A percentile compares a stretch with the other conserved stretches of the same genome.
These are phyloP conservation scores for Cladophialophora exuberans DNA, from an alignment of 2,329 filamentous ascomycete species.

Conservation along the genomic window DNA sequence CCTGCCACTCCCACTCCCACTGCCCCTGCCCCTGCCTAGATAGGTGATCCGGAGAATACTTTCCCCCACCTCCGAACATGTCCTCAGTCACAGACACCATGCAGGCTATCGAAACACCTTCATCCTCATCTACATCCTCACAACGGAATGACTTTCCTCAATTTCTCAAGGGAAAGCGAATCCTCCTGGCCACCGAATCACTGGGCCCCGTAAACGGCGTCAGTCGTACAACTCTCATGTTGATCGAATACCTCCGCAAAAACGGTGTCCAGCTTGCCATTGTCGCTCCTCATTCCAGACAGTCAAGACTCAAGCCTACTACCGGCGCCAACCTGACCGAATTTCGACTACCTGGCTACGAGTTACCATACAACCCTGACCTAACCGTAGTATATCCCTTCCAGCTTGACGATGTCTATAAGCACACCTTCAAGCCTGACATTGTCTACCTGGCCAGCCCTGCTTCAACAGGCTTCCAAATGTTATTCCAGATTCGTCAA, in stretches of 20 bases:
- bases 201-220: constrained; percentile 76
- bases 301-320: constrained; percentile 54
- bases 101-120: too few species aligned
- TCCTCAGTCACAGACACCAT: too few species aligned
- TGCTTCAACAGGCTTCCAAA: constrained; percentile 70
- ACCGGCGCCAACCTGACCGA: constrained; percentile 45
- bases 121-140: neutral
- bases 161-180: constrained; percentile 61
- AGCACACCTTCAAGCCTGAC: constrained; percentile 66
- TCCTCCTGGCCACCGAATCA: constrained; percentile 71
- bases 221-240: constrained; percentile 69
- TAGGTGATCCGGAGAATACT: too few species aligned
- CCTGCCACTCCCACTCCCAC: too few species aligned
- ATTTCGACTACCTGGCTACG: constrained; percentile 65
- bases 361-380: constrained; percentile 72
- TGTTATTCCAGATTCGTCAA: constrained; percentile 69
- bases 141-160: constrained; percentile 42
- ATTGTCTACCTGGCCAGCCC: constrained; percentile 72
- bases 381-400: constrained; percentile 72
- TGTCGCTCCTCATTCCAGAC: constrained; percentile 63
- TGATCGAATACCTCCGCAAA: constrained; percentile 68
- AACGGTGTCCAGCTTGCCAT: constrained; percentile 68
- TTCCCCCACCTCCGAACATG: too few species aligned
- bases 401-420: constrained; percentile 64
- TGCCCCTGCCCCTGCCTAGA: too few species aligned